These are phyloP conservation scores for Anethum foeniculum DNA, from an alignment of 140 eudicot genomes.

Conservation along the genomic window DNA sequence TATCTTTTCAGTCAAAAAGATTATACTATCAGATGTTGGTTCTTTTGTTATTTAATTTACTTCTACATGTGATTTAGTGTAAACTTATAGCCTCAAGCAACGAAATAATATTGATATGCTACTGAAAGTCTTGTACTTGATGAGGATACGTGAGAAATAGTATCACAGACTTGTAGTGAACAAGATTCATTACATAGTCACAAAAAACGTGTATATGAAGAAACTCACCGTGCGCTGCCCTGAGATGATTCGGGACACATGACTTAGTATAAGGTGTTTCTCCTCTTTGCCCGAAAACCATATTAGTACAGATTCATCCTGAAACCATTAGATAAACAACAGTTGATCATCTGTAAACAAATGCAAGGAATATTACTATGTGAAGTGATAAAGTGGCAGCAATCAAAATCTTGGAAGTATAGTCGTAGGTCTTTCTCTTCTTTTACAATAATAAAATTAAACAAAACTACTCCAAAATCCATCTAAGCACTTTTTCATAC, in stretches of 20 bases:
- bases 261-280: slow-evolving; percentile 80
- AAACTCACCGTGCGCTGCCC: slow-evolving; percentile 96
- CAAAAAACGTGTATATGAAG: not conserved
- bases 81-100: not conserved
- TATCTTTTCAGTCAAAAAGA: not conserved
- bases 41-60: not conserved
- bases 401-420: not conserved
- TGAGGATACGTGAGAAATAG: not conserved
- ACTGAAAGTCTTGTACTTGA: not conserved
- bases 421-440: not conserved
- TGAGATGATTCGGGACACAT: slow-evolving; percentile 84
- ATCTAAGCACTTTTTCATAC: not conserved
- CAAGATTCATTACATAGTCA: not conserved
- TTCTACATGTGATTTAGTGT: not conserved
- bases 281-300: slow-evolving; percentile 98
- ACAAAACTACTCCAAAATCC: not conserved
- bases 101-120: not conserved
- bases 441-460: not conserved
- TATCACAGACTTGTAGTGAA: not conserved
- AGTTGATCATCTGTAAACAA: not conserved
- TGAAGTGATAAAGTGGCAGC: not conserved
- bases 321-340: slow-evolving; percentile 28
- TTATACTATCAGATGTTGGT: not conserved
- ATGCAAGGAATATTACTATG: not conserved
- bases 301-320: slow-evolving; percentile 87